Base-by-base conservation (phyloP, 352 stramenopile genomes). In the Globisporangium acanthophoron region DNA sequence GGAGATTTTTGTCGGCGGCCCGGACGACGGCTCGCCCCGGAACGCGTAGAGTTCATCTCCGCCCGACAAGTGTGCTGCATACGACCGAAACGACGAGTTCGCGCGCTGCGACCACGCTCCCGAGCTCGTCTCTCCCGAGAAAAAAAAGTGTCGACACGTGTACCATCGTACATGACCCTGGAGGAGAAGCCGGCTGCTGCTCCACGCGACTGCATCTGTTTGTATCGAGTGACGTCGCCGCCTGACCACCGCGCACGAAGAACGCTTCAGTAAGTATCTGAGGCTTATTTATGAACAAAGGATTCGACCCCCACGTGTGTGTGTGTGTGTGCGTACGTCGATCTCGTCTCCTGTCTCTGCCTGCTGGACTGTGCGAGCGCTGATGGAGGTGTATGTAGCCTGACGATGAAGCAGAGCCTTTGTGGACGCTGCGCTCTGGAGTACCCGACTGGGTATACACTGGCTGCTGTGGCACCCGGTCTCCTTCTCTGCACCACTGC, bases 1-100 rank as follows among this genome's bases (percentile, higher is more conserved):
- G 35, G 78, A 89, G 35, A 71, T 90, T 45, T 62, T 77, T 46
- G 74, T 86, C 33, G 76, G 80, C 33, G 62, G 53, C 18, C 62
- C 73, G 6, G 63, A 75, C 9, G 74, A 85, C 21, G 58, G 61
- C 12, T 67, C 73, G 29, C 52, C 62, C 9, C 66, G 71, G 50
- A 69, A 70, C 54, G 65, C 76, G 33, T 83, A 79, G 53, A 47
- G 45, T 8, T 11, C 21, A 5, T 20, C 21, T 29, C 29, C 9
- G 48, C 20, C 27, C 27, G 49, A 3, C 13, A 15, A 43, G 11
- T 5, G 2, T 43, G 37, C 35, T 41, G 35, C 16, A n/a, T 20
- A 1, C 27, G 29, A 16, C 48, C 35, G 9, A 15, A 41, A 13
- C 35, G 35, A 41, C 35, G 35, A 41, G 35, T 41, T 41, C 35